Conservation (phyloP, 1,139 yeast species). For the Nadsonia commutata region DNA sequence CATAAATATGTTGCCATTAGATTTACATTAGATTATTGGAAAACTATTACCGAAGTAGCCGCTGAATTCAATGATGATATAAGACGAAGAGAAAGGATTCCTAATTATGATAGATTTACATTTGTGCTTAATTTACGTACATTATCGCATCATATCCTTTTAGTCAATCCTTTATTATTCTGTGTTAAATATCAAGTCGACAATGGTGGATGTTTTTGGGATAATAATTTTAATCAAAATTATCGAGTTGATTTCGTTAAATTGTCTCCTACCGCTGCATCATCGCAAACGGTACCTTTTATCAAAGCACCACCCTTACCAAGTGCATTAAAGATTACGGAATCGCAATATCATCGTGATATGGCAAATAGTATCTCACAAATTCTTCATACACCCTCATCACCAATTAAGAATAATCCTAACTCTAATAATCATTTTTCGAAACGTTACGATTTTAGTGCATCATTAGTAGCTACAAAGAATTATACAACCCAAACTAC, state of each 20-base stretch:
- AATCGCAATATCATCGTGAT: too few relatives aligned
- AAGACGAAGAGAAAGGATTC: conserved; percentile 29
- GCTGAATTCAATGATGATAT: conserved; percentile 45
- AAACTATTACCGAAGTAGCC: conserved; percentile 52
- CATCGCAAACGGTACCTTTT: too few relatives aligned
- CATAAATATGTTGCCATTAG: conserved; percentile 48
- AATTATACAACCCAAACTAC: too few relatives aligned
- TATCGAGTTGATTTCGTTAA: conserved; percentile 39
- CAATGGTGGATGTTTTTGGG: conserved; percentile 52
- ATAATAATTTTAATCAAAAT: conserved; percentile 48
- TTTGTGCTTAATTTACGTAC: conserved; percentile 29
- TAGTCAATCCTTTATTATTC: conserved; percentile 27
- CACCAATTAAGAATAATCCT: not conserved
- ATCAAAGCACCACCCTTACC: too few relatives aligned
- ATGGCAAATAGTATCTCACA: too few relatives aligned
- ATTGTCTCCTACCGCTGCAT: too few relatives aligned
- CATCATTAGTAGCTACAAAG: too few relatives aligned
- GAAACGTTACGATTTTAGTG: not conserved
- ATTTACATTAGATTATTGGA: conserved; percentile 61
- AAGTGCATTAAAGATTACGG: too few relatives aligned
- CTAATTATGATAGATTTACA: conserved; percentile 30
- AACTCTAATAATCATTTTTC: not conserved
- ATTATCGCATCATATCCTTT: conserved; percentile 20
- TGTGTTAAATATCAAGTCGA: conserved; percentile 43
- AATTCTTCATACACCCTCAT: not conserved